Percentiles rank a stretch among this genome's conserved stretches.
Conservation (phyloP, 176 grass and related monocot genomes). For the Rhynchospora pubera region DNA sequence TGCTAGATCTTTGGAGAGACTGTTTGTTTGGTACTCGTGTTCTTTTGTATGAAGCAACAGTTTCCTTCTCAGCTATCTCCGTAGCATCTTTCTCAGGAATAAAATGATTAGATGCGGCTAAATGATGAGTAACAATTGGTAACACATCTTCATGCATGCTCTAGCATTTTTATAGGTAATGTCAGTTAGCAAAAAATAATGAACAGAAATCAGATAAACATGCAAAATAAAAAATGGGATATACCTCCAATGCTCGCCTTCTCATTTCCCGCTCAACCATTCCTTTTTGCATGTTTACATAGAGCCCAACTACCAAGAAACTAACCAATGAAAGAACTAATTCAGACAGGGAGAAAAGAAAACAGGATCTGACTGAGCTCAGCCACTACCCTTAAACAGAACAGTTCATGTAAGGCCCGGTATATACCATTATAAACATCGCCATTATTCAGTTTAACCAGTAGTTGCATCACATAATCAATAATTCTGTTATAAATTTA, state of each 20-base stretch:
- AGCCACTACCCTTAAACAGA: neutral
- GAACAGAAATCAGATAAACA: neutral
- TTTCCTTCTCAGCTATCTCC: neutral
- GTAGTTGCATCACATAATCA: neutral
- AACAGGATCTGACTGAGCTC: neutral
- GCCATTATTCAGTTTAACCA: neutral
- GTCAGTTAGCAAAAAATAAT: neutral
- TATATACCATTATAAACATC: neutral
- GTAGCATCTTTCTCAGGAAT: neutral
- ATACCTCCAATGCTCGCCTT: neutral
- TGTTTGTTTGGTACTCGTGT: too few species aligned
- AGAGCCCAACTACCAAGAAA: neutral
- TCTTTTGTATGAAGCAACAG: neutral
- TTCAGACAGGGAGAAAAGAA: neutral
- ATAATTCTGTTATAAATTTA: neutral
- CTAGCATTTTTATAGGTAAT: neutral
- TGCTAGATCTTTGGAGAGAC: too few species aligned
- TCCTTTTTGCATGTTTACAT: neutral
- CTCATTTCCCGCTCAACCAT: neutral
- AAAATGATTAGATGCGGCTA: neutral
- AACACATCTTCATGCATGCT: neutral
- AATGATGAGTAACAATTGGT: neutral
- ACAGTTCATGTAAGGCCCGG: neutral
- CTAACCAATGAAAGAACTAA: neutral
- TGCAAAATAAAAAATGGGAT: neutral